phyloP scores from a whole-genome alignment of 768 basidiomycete species.

The Hortiboletus campestris region DNA sequence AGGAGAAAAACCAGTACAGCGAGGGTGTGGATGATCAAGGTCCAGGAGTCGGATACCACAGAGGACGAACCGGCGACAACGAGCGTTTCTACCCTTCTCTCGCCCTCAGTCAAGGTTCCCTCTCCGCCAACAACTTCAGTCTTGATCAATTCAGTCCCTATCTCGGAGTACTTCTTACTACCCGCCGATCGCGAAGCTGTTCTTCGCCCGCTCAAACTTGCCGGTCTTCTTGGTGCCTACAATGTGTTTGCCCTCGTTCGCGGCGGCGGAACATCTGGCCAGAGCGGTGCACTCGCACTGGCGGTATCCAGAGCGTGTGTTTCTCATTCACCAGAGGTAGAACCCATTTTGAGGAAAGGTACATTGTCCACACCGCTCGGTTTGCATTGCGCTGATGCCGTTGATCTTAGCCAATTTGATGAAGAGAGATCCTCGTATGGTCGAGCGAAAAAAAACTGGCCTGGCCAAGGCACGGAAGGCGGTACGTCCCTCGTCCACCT shows the following conservation, averaged over 20 bases:
- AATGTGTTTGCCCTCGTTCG: constrained; percentile 64
- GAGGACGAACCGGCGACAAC: constrained; percentile 3
- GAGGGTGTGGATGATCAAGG: constrained; percentile 89
- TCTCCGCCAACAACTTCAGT: constrained; percentile 58
- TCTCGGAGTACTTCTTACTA: constrained; percentile 75
- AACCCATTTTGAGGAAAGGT: constrained; percentile 69
- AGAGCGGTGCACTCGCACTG: constrained; percentile 45
- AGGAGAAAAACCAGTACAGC: constrained; percentile 88
- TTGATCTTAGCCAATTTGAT: constrained; percentile 67
- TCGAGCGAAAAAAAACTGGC: constrained; percentile 97
- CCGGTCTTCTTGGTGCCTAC: constrained; percentile 82
- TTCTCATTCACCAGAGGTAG: constrained; percentile 63
- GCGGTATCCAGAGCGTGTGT: constrained; percentile 76
- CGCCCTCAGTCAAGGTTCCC: constrained; percentile 17
- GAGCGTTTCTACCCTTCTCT: constrained; percentile 17
- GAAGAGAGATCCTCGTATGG: constrained; percentile 94
- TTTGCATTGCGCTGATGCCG: neutral
- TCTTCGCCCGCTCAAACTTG: constrained; percentile 79
- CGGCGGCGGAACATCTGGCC: too few relatives aligned
- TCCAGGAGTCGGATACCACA: constrained; percentile 16
- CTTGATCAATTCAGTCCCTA: constrained; percentile 81
- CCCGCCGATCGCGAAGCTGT: constrained; percentile 78
- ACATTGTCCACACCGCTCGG: neutral
- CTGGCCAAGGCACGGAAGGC: constrained; percentile 88
- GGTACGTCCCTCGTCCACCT: constrained; percentile 48